These are phyloP conservation scores for Scheffersomyces illinoinensis DNA, from an alignment of 1,139 yeast genomes.

Conservation along the genomic window DNA sequence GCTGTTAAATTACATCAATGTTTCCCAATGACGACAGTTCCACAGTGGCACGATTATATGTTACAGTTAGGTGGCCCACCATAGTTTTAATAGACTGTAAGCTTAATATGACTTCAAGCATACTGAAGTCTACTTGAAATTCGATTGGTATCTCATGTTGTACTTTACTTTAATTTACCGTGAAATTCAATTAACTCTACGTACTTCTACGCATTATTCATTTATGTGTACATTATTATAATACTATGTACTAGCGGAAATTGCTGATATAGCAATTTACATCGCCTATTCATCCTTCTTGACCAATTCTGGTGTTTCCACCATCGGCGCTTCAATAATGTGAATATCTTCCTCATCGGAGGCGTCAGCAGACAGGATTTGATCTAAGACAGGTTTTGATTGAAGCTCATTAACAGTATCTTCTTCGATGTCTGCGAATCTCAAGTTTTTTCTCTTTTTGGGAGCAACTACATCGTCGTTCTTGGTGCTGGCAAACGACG, in stretches of 20 bases:
- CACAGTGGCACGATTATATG: background rate
- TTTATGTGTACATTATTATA: background rate
- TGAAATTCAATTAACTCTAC: background rate
- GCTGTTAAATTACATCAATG: background rate
- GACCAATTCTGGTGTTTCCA: background rate
- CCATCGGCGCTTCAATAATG: background rate
- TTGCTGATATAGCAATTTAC: background rate
- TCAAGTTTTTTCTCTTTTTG: conserved; percentile 34
- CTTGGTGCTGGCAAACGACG: conserved; percentile 7
- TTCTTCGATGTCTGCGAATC: conserved; percentile 37
- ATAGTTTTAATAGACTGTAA: no score
- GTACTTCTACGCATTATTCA: background rate
- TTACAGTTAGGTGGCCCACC: no score
- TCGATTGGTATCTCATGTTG: background rate
- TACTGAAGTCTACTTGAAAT: background rate
- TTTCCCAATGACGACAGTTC: background rate
- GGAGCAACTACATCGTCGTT: conserved; percentile 9
- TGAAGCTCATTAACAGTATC: background rate
- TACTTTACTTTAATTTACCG: background rate
- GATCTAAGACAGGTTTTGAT: background rate
- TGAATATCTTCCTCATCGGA: background rate
- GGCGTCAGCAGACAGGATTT: background rate
- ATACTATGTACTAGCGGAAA: background rate
- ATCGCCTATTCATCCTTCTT: background rate
- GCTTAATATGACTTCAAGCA: no score